Evolutionary conservation across 768 basidiomycete genomes (phyloP).

Genomic region (Naganishia antarctica): DNA sequence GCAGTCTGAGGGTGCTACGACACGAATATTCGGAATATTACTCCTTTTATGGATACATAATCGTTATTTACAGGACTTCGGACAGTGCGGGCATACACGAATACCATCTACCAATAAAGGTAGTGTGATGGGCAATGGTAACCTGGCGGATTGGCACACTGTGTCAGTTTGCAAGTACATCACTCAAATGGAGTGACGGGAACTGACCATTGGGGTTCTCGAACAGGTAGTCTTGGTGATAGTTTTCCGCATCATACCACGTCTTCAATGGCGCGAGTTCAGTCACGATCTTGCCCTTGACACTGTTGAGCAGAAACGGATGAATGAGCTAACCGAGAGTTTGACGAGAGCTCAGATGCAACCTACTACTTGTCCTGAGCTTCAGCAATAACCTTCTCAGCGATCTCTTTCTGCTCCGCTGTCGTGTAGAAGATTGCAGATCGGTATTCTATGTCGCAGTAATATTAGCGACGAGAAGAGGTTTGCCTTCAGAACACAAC

Average conservation of each 20-base stretch:
- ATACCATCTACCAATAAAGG: constrained; percentile 25
- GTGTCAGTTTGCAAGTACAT: not conserved
- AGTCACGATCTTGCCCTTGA: constrained; percentile 71
- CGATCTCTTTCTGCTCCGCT: constrained; percentile 66
- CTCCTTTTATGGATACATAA: too few species aligned
- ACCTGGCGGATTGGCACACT: not conserved
- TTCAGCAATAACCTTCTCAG: constrained; percentile 71
- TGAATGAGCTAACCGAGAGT: not conserved
- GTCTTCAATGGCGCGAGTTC: constrained; percentile 63
- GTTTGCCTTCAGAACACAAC: constrained; percentile 19
- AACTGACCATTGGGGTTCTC: constrained; percentile 68
- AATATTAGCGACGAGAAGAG: not conserved
- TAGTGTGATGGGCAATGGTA: constrained; percentile 25
- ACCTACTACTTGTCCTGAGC: constrained; percentile 77
- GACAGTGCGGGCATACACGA: too few species aligned
- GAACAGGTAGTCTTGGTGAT: constrained; percentile 55
- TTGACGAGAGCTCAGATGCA: not conserved
- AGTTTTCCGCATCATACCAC: constrained; percentile 62
- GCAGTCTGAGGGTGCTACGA: too few species aligned
- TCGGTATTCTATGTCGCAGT: constrained; percentile 66
- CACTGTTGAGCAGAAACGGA: constrained; percentile 43
- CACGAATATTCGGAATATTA: too few species aligned
- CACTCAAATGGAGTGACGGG: not conserved
- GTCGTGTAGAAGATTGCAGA: constrained; percentile 81
- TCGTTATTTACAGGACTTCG: too few species aligned